Evolutionary conservation across 192 early-diverging fungal species (phyloP).

Genomic region (Gigaspora rosea): DNA sequence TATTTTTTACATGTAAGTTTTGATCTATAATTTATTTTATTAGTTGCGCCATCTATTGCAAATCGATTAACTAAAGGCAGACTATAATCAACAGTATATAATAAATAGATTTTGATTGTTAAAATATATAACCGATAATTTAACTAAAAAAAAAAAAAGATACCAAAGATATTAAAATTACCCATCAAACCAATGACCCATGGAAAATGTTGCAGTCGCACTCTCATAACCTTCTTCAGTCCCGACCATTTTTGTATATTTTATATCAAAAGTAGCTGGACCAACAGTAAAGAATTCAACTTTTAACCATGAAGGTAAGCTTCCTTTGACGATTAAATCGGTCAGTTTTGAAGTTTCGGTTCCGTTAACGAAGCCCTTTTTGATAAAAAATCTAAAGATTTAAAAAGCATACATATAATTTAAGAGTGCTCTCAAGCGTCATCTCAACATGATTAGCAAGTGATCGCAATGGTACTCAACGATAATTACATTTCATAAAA

Average conservation of each 20-base stretch:
- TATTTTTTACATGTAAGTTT: conserved; percentile 64
- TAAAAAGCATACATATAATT: too few species aligned
- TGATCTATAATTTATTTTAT: conserved; percentile 60
- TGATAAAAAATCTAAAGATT: background rate
- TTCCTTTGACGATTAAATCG: conserved; percentile 55
- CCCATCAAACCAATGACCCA: conserved; percentile 75
- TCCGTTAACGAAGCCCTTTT: conserved; percentile 22
- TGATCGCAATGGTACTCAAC: too few species aligned
- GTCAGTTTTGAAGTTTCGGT: conserved; percentile 34
- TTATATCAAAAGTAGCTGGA: conserved; percentile 67
- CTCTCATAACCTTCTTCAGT: conserved; percentile 58
- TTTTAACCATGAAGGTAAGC: conserved; percentile 65
- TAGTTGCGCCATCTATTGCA: conserved; percentile 58
- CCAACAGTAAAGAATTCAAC: conserved; percentile 69
- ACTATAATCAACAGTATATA: conserved; percentile 27
- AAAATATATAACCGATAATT: background rate
- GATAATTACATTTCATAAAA: too few species aligned
- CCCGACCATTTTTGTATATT: conserved; percentile 60
- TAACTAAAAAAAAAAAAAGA: background rate
- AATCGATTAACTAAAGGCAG: conserved; percentile 72
- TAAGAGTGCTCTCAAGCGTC: too few species aligned
- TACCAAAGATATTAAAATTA: conserved; percentile 30
- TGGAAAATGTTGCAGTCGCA: conserved; percentile 65
- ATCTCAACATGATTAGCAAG: too few species aligned
- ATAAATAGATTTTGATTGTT: background rate